These are phyloP conservation scores for Multifurca ochricompacta DNA, from an alignment of 768 basidiomycete species.

Conservation along the genomic window DNA sequence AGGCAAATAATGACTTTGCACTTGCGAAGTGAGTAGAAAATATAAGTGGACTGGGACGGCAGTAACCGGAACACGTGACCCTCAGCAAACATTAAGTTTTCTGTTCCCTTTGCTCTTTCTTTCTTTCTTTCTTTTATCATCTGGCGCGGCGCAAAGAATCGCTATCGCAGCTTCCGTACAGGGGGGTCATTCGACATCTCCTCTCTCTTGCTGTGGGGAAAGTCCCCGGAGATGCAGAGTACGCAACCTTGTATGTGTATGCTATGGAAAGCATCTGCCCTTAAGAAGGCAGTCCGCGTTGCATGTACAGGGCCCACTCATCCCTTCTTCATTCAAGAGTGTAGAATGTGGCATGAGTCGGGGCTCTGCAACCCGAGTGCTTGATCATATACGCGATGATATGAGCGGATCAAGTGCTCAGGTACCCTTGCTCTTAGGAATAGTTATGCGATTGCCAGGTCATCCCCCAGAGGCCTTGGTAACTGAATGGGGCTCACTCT, in stretches of 20 bases:
- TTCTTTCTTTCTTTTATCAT: slow-evolving; percentile 24
- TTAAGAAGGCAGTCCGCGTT: slow-evolving; percentile 53
- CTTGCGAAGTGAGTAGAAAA: too few species aligned
- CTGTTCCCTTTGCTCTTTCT: too few species aligned
- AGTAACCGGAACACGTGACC: slow-evolving; percentile 12
- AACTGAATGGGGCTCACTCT: slow-evolving; percentile 95
- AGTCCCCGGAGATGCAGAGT: slow-evolving; percentile 89
- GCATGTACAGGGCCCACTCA: slow-evolving; percentile 29
- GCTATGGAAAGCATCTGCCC: slow-evolving; percentile 66
- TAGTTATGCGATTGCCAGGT: slow-evolving; percentile 76
- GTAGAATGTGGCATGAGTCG: slow-evolving; percentile 21
- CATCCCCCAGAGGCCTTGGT: slow-evolving; percentile 32
- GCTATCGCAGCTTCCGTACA: slow-evolving; percentile 79
- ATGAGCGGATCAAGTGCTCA: slow-evolving; percentile 51
- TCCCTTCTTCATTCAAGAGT: slow-evolving; percentile 14
- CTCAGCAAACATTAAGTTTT: background rate
- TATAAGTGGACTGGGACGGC: background rate
- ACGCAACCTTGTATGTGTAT: slow-evolving; percentile 35
- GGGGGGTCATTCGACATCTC: slow-evolving; percentile 39
- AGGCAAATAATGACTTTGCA: too few species aligned
- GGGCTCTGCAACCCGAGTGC: slow-evolving; percentile 30
- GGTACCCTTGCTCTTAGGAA: slow-evolving; percentile 76
- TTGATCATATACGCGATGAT: slow-evolving; percentile 60
- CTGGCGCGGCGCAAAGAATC: slow-evolving; percentile 67
- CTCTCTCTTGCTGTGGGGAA: slow-evolving; percentile 72